Percentiles rank a stretch among this genome's conserved stretches.
phyloP scores from a whole-genome alignment of 1,284 basidiomycete genomes.

The Boletus semigastroideus region DNA sequence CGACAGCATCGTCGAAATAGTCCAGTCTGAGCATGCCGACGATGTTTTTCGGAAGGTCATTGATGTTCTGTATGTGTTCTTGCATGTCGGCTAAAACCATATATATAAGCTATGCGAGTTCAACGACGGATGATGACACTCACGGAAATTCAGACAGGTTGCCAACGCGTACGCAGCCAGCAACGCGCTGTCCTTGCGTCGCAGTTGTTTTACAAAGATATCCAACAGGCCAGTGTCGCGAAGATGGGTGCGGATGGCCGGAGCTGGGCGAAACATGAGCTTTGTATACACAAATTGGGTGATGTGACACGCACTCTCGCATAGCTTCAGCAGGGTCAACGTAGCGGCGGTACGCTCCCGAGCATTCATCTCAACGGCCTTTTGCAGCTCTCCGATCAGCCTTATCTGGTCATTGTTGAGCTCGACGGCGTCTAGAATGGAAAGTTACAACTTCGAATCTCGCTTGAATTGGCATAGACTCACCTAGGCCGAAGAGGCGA shows the following conservation, averaged over 20 bases:
- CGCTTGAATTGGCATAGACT: background rate
- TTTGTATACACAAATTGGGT: background rate
- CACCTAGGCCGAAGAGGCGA: constrained; percentile 24
- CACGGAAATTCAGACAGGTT: constrained; percentile 8
- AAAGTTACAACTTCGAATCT: background rate
- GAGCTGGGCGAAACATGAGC: background rate
- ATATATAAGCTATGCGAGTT: background rate
- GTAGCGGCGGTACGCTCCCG: constrained; percentile 23
- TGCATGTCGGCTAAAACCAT: constrained; percentile 21
- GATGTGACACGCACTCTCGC: background rate
- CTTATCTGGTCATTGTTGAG: background rate
- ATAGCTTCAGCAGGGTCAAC: constrained; percentile 14
- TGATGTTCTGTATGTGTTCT: constrained; percentile 1
- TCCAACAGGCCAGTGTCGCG: background rate
- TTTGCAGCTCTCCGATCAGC: background rate
- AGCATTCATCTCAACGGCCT: background rate
- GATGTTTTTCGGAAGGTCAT: constrained; percentile 15
- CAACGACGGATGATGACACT: background rate
- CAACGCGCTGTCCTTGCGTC: constrained; percentile 5
- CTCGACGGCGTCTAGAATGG: constrained; percentile 4
- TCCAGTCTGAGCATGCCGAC: constrained; percentile 23
- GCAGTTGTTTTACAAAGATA: constrained; percentile 8
- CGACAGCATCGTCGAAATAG: constrained; percentile 30
- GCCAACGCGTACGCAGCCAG: constrained; percentile 12
- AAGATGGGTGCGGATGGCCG: background rate